Evolutionary conservation across 805 yeast genomes (phyloP).

Genomic region (Yueomyces sinensis): DNA sequence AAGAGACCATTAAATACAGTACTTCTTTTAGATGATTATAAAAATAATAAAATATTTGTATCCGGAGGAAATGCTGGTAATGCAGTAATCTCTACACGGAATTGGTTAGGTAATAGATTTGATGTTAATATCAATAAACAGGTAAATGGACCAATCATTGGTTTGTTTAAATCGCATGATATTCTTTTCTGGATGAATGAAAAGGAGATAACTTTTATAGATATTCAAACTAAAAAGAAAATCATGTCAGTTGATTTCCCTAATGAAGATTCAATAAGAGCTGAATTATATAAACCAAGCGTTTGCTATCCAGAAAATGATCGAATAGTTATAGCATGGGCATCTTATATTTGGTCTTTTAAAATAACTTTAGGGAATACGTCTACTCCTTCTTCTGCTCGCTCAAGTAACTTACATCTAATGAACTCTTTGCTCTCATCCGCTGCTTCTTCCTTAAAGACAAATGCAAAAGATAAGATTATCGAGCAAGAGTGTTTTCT

Average conservation of each 20-base stretch:
- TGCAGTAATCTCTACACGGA: conserved; percentile 56
- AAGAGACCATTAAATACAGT: conserved; percentile 83
- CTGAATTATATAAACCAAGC: conserved; percentile 79
- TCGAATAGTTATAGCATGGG: conserved; percentile 73
- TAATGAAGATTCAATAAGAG: conserved; percentile 30
- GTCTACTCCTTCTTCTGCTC: background rate
- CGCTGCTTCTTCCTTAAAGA: conserved; percentile 35
- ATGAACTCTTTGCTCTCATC: conserved; percentile 22
- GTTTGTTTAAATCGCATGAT: conserved; percentile 49
- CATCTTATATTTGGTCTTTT: conserved; percentile 58
- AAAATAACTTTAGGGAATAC: conserved; percentile 26
- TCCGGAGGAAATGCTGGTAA: conserved; percentile 89
- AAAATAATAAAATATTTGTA: conserved; percentile 47
- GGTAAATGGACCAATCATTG: conserved; percentile 50
- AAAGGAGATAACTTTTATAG: conserved; percentile 58
- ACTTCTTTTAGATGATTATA: conserved; percentile 61
- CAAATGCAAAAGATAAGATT: conserved; percentile 26
- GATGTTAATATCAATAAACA: conserved; percentile 52
- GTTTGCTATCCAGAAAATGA: conserved; percentile 53
- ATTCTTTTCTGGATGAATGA: conserved; percentile 77
- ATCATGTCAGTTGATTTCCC: conserved; percentile 48
- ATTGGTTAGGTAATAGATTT: conserved; percentile 76
- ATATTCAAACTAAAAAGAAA: conserved; percentile 35
- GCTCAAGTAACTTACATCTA: background rate
- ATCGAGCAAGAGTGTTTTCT: conserved; percentile 27